Evolutionary conservation across 1,139 yeast genomes (phyloP), one percentile per base, ranked within the genome.

Genomic region (Candida gigantensis): DNA sequence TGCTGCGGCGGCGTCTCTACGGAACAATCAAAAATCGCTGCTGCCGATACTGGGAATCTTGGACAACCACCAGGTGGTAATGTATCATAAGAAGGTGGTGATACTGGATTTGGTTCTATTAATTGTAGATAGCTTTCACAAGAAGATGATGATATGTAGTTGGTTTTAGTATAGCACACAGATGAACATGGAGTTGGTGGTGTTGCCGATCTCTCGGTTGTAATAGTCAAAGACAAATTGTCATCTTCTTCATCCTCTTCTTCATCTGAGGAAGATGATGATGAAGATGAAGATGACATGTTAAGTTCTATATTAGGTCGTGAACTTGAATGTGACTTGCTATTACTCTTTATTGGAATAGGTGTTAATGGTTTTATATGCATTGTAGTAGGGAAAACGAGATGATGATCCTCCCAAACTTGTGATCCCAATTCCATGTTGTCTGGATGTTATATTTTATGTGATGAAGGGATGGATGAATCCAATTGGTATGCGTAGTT

Each of bases 51-150:
- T 0, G 88, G 85, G 49, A 57, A 79, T 35, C 63, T 62, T 8
- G 62, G 81, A 59, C 69, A 73, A 13, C 77, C 77, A 1, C 76
- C 76, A 0, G 76, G 77, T 6, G 75, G 70, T 28, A 71, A 51
- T 4, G 62, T 52, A 12, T 51, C 52, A 42, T 78, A 78, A 4
- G 55, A 46, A 2, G 84, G 83, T 1, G 84, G 80, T 4, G 36
- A 45, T 0, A 68, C 74, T 1, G 84, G 83, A 2, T 32, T 20
- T 1, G 81, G 80, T 39, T 79, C 81, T 12, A 79, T 55, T 41
- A 68, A 61, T 37, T 58, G 64, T 32, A 73, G 58, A 46, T 45
- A 60, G 36, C 49, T 58, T 26, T 44, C 42, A 33, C 42, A 43
- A 9, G 36, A 35, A n/a, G 34, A 32, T 13, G 23, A 27, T 12